Evolutionary conservation across 2,329 filamentous ascomycete genomes (phyloP).

Genomic region (Fusarium sarcochroum): DNA sequence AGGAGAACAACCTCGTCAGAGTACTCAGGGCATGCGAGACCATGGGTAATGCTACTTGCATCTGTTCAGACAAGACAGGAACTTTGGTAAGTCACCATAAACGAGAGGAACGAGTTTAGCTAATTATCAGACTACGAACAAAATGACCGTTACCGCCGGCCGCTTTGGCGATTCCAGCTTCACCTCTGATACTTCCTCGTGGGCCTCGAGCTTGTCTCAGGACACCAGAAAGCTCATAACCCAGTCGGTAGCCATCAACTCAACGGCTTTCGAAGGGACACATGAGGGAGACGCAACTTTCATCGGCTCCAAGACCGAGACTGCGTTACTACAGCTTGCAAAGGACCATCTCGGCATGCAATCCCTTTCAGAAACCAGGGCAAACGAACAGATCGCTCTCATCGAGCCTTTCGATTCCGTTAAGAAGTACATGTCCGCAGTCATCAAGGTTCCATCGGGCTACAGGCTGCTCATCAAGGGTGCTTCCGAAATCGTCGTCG

Average conservation of each 20-base stretch:
- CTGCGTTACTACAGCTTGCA: conserved; percentile 77
- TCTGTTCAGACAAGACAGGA: conserved; percentile 78
- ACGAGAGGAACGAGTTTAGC: accelerated
- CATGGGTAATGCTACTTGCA: conserved; percentile 83
- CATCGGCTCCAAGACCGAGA: conserved; percentile 84
- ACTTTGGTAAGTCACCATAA: conserved; percentile 58
- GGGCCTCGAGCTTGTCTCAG: conserved; percentile 43
- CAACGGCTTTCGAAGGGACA: conserved; percentile 82
- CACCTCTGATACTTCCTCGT: conserved; percentile 50
- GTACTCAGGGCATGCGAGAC: conserved; percentile 84
- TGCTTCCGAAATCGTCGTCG: conserved; percentile 73
- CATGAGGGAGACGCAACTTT: conserved; percentile 75
- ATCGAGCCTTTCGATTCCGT: conserved; percentile 82
- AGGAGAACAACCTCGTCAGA: conserved; percentile 82
- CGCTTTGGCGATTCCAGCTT: conserved; percentile 64
- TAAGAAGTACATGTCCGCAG: conserved; percentile 80
- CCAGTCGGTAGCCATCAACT: conserved; percentile 71
- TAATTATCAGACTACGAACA: conserved; percentile 63
- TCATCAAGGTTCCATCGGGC: conserved; percentile 66
- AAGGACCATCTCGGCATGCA: conserved; percentile 77
- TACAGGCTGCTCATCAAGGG: conserved; percentile 74
- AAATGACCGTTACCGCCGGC: conserved; percentile 76
- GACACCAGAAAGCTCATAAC: conserved; percentile 48
- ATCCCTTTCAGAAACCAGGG: conserved; percentile 73
- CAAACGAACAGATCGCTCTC: conserved; percentile 72